A percentile compares a stretch with the other conserved stretches of the same genome.
Evolutionary conservation across 805 yeast genomes (phyloP).

Genomic region (Pichia exigua): DNA sequence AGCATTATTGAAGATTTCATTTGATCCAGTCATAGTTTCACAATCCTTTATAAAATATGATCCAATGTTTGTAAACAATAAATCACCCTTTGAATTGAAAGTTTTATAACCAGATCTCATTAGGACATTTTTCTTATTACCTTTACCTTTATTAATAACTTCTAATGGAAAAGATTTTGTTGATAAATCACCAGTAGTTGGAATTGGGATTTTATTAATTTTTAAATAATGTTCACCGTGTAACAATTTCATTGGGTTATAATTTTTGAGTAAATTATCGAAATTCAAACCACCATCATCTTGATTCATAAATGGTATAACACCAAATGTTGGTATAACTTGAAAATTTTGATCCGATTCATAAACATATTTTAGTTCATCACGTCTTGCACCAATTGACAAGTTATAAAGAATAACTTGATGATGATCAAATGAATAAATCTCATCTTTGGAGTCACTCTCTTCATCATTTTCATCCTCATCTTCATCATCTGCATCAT

Average conservation of each 20-base stretch:
- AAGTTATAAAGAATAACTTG: conserved; percentile 80
- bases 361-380: conserved; percentile 70
- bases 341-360: conserved; percentile 75
- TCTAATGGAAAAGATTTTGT: conserved; percentile 65
- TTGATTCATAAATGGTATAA: conserved; percentile 72
- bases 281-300: conserved; percentile 50
- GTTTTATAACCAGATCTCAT: conserved; percentile 70
- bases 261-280: conserved; percentile 60
- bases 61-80: conserved; percentile 71
- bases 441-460: conserved; percentile 32
- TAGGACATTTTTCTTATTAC: conserved; percentile 59
- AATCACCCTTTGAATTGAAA: conserved; percentile 56
- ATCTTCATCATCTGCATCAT: conserved; percentile 35
- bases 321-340: conserved; percentile 85
- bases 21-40: conserved; percentile 47
- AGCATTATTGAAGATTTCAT: conserved; percentile 38
- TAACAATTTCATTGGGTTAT: conserved; percentile 80
- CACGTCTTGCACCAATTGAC: conserved; percentile 78
- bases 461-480: conserved; percentile 38
- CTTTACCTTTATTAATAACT: conserved; percentile 59
- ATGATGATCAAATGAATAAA: conserved; percentile 54
- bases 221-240: conserved; percentile 95
- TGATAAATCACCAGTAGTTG: conserved; percentile 55
- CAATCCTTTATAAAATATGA: conserved; percentile 79
- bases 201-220: conserved; percentile 68